Evolutionary conservation across 2,329 filamentous ascomycete species (phyloP).

Genomic region (Trichoderma asperellum): DNA sequence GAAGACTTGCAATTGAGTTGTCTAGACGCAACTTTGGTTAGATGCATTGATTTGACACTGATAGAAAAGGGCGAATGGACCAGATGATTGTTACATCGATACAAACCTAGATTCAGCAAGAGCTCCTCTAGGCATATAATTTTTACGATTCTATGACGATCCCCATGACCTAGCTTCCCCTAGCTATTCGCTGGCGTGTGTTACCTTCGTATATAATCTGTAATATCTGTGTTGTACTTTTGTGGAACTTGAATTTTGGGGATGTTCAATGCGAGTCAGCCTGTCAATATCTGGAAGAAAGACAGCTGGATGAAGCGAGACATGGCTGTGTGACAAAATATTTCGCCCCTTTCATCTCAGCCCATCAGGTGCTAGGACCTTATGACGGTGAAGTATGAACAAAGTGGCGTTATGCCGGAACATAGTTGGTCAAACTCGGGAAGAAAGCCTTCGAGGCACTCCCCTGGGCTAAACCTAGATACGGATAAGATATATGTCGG

Average conservation of each 20-base stretch:
- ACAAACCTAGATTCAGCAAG: background rate
- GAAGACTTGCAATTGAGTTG: background rate
- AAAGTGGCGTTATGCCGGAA: background rate
- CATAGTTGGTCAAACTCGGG: background rate
- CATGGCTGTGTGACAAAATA: background rate
- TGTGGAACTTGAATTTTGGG: background rate
- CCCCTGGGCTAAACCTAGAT: background rate
- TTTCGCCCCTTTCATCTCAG: background rate
- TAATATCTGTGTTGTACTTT: background rate
- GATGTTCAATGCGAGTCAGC: background rate
- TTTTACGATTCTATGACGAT: background rate
- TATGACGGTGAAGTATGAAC: background rate
- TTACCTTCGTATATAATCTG: background rate
- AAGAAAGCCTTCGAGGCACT: background rate
- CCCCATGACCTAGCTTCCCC: background rate
- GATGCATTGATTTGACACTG: background rate
- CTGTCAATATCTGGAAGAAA: background rate
- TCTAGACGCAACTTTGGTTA: background rate
- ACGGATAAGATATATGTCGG: too few relatives aligned
- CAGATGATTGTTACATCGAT: background rate
- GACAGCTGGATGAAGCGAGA: background rate
- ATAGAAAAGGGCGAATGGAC: background rate
- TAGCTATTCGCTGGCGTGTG: background rate
- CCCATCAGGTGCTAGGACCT: background rate
- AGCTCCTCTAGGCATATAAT: constrained; percentile 5